Evolutionary conservation across 257 asterid species (phyloP), one percentile per base, ranked within the genome.

Genomic region (Rhazya stricta): DNA sequence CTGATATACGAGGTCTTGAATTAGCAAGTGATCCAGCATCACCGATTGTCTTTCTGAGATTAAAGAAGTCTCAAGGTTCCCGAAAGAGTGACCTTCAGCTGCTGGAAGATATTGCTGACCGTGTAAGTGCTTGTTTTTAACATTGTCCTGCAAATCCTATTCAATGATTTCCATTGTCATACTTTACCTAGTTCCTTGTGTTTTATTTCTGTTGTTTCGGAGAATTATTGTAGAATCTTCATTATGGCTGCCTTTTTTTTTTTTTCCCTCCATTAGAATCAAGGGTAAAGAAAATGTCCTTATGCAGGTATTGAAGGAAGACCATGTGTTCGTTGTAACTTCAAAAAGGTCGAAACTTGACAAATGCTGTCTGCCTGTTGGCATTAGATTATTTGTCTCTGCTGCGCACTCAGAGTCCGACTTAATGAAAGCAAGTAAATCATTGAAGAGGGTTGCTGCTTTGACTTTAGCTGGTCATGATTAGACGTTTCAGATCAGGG

Each of bases 291-390:
- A 67, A 27, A 71, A 65, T 73, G 68, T 66, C 21, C 39, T 6
- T 57, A 60, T 84, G 82, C 90, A 94, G 98, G 86, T 87, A 32
- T 45, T 94, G 87, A 90, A 91, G 73, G 91, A 87, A 74, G 89
- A 91, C 79, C 76, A 87, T 6, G 75, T 94, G 73, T 88, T 91
- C 69, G 85, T 93, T 53, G 89, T 86, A 23, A 85, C 92, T 67
- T 86, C 97, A 34, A 93, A 82, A 82, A 80, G 96, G 84, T 89
- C 98, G 13, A 84, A 85, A 8, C 80, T 91, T 15, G 98, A 93
- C 85, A 93, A 88, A 81, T 93, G 98, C 90, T 86, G 84, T 53
- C 80, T 91, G 75, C 97, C 96, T 2, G 88, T 78, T n/a, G 98
- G 96, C 67, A 85, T 93, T 48, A 88, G 93, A 77, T 73, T 89